Conservation (phyloP, 228 moss, liverwort and hornwort genomes). For the Sphagnum fallax region DNA sequence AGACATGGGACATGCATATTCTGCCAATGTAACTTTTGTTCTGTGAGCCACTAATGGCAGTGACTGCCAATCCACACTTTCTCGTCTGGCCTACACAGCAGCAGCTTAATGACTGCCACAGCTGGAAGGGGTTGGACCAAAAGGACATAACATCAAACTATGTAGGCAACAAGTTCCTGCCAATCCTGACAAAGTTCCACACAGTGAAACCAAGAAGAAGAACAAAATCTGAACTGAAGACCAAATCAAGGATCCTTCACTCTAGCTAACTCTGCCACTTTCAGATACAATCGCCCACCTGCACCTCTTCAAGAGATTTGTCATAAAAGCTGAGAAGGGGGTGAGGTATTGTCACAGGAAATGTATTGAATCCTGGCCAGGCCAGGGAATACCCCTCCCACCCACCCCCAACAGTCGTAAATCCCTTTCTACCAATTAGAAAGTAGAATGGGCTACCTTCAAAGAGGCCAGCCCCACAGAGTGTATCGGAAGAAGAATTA, state of each 20-base stretch:
- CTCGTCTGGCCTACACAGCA: not conserved
- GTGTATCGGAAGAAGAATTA: slow-evolving; percentile 63
- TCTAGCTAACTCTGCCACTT: not conserved
- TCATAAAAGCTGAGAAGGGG: slow-evolving; percentile 21
- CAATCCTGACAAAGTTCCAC: not conserved
- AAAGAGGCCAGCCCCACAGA: slow-evolving; percentile 73
- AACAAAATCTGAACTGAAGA: too few species aligned
- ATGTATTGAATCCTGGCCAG: slow-evolving; percentile 14
- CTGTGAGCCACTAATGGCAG: not conserved
- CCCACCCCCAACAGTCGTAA: slow-evolving; percentile 16
- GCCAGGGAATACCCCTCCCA: slow-evolving; percentile 22
- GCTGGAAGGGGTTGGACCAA: too few species aligned
- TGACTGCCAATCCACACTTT: not conserved
- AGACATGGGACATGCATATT: too few species aligned
- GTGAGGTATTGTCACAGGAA: slow-evolving; percentile 11
- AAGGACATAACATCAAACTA: not conserved
- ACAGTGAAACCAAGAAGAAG: not conserved
- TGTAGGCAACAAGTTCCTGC: not conserved
- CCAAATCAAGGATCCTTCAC: not conserved
- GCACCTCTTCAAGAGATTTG: slow-evolving; percentile 11
- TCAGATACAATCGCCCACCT: slow-evolving; percentile 7
- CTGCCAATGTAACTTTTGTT: not conserved
- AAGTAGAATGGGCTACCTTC: slow-evolving; percentile 77
- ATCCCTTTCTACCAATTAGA: slow-evolving; percentile 44
- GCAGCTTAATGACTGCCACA: too few species aligned